Evolutionary conservation across 2,329 filamentous ascomycete genomes (phyloP).

Genomic region (Arthrocladium fulminans): DNA sequence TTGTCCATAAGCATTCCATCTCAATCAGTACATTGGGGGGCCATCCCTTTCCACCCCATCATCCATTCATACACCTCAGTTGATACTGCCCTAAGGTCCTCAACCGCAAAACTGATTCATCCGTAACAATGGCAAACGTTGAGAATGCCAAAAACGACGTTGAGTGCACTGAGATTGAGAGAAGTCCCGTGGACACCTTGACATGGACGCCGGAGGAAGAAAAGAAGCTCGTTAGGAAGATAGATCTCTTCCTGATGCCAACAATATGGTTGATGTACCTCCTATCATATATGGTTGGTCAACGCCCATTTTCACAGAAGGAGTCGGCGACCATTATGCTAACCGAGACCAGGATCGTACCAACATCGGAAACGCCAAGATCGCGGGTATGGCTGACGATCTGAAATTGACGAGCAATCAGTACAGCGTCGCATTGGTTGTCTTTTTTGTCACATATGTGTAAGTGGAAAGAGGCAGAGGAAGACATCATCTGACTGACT

Average conservation of each 20-base stretch:
- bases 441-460: slow-evolving; percentile 49
- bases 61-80: too few relatives aligned
- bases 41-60: not conserved
- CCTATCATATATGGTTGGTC: slow-evolving; percentile 35
- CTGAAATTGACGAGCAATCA: slow-evolving; percentile 30
- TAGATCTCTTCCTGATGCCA: slow-evolving; percentile 39
- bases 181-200: not conserved
- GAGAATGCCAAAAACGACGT: slow-evolving; percentile 1
- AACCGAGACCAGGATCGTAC: slow-evolving; percentile 7
- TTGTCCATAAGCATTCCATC: too few relatives aligned
- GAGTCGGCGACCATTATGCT: not conserved
- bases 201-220: slow-evolving; percentile 27
- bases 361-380: slow-evolving; percentile 32
- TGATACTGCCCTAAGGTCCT: not conserved
- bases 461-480: not conserved
- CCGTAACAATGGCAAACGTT: not conserved
- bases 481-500: too few relatives aligned
- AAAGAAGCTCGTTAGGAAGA: slow-evolving; percentile 38
- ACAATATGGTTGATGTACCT: slow-evolving; percentile 45
- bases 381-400: slow-evolving; percentile 25
- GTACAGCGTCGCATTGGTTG: slow-evolving; percentile 44
- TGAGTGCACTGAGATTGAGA: slow-evolving; percentile 1
- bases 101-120: not conserved
- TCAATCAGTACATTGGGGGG: not conserved
- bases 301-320: slow-evolving; percentile 1